Evolutionary conservation across 2,329 filamentous ascomycete species (phyloP), one percentile per base, ranked within the genome.

Genomic region (Colletotrichum spaethianum): DNA sequence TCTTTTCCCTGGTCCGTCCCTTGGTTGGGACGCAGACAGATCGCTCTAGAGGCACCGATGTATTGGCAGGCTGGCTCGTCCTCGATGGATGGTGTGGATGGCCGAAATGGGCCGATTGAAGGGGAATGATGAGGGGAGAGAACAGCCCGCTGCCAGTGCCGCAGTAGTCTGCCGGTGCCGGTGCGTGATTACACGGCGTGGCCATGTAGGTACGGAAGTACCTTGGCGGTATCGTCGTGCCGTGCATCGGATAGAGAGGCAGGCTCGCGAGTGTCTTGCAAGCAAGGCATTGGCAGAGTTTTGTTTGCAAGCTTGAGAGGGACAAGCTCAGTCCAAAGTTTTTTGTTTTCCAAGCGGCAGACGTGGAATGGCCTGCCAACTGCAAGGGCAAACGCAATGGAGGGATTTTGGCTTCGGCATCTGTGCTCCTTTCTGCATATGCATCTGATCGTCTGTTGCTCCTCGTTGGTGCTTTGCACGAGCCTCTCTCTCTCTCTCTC

Each of bases 391-490:
- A 71, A 67, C 28, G 42, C 63, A 67, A 62, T 56, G 8, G 63
- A 57, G 40, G 12, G 31, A 26, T 46, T 48, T 46, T n/a, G 33
- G 44, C 57, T 28, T 36, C 53, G 44, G 44, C 52, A 72, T 69
- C 69, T 63, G 69, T 72, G 69, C 69, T 59, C 46, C 12, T 36
- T 62, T 52, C 42, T n/a, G 66, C 67, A 63, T 69, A 64, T 69
- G 46, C 65, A 23, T 72, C 70, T 28, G 65, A 72, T 72, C 40
- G 42, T n/a, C 57, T 57, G 31, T n/a, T 28, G 48, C 59, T 40
- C 50, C 57, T 50, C 44, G 65, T 44, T 40, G 26, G 59, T 69
- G 55, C 63, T 69, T 59, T 68, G 59, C 65, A 31, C 59, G 59
- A 48, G 62, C 44, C 67, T 38, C 53, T 55, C 28, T 62, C 12